A percentile compares a stretch with the other conserved stretches of the same genome.
Evolutionary conservation across 768 basidiomycete genomes (phyloP).

Genomic region (Pleurotus pulmonarius): DNA sequence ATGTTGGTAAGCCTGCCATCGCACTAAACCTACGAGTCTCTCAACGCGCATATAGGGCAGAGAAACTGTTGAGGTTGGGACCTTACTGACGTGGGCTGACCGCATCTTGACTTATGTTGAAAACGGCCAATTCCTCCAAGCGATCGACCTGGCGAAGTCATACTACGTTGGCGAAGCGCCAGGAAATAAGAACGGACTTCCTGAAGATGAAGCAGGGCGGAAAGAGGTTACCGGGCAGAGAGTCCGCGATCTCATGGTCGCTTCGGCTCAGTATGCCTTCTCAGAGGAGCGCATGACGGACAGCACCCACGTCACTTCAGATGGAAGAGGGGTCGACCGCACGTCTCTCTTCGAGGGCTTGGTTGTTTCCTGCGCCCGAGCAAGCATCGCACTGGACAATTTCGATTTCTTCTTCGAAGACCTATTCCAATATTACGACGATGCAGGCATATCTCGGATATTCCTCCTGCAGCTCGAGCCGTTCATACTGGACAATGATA

Average conservation of each 20-base stretch:
- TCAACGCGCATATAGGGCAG: slow-evolving; percentile 43
- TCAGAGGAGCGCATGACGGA: slow-evolving; percentile 95
- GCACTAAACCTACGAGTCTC: too few species aligned
- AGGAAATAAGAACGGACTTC: slow-evolving; percentile 88
- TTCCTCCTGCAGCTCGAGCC: slow-evolving; percentile 81
- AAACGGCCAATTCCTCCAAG: slow-evolving; percentile 82
- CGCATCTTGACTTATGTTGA: slow-evolving; percentile 81
- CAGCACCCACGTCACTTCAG: slow-evolving; percentile 73
- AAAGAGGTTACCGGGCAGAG: slow-evolving; percentile 67
- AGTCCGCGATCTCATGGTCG: slow-evolving; percentile 78
- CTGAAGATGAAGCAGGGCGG: slow-evolving; percentile 56
- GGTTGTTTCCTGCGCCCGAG: slow-evolving; percentile 71
- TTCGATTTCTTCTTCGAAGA: slow-evolving; percentile 91
- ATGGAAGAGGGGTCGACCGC: slow-evolving; percentile 89
- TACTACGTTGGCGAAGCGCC: slow-evolving; percentile 79
- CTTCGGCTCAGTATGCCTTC: slow-evolving; percentile 87
- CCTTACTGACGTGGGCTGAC: slow-evolving; percentile 93
- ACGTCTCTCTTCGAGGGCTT: slow-evolving; percentile 88
- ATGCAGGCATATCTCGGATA: slow-evolving; percentile 78
- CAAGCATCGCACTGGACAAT: slow-evolving; percentile 77
- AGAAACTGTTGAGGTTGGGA: slow-evolving; percentile 72
- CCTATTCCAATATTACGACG: slow-evolving; percentile 85
- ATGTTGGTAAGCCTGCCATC: slow-evolving; percentile 58
- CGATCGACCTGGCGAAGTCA: slow-evolving; percentile 79
- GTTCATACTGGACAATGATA: slow-evolving; percentile 71